Evolutionary conservation across 495 filamentous ascomycete genomes (phyloP), one percentile per base, ranked within the genome.

Genomic region (Hypoxylon rickii): DNA sequence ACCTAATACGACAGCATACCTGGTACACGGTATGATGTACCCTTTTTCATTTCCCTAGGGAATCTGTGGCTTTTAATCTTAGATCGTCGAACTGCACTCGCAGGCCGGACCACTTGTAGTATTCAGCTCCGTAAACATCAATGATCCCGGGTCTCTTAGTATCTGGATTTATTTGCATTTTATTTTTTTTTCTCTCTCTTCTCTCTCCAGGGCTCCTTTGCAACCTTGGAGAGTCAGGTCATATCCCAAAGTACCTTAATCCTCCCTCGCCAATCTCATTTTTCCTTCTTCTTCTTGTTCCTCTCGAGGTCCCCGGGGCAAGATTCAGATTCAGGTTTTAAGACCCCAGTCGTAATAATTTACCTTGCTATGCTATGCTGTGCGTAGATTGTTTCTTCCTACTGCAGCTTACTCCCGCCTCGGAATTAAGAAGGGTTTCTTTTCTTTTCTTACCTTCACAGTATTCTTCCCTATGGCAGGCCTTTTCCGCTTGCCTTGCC

Each of bases 121-220:
- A 55, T 51, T 55, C 51, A 64, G 55, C 61, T 64, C 61, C 61
- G 61, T 59, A 58, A 64, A 64, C 55, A 64, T n/a, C n/a, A n/a
- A n/a, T n/a, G n/a, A n/a, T 59, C 49, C 55, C 59, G 56, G 59
- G 47, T 6, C 47, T 24, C 38, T 53, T 59, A 19, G 31, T 54
- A 44, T 39, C 22, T 44, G 55, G 38, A 48, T 49, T 36, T 53
- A 38, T 57, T 52, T 31, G 37, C 38, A 10, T 44, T 46, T 21
- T 38, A 36, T 33, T 32, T 41, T 58, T 42, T 40, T 60, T 29
- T 29, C 10, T 29, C 10, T 10, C 24, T 10, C 24, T 29, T 29
- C 10, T 4, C 24, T 29, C 24, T 29, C 10, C 4, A n/a, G n/a
- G n/a, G n/a, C n/a, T n/a, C n/a, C n/a, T n/a, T n/a, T n/a, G n/a